Percentiles rank a stretch among this genome's conserved stretches.
Conservation (phyloP, 331 rosid genomes). For the Pyrus hybrid region DNA sequence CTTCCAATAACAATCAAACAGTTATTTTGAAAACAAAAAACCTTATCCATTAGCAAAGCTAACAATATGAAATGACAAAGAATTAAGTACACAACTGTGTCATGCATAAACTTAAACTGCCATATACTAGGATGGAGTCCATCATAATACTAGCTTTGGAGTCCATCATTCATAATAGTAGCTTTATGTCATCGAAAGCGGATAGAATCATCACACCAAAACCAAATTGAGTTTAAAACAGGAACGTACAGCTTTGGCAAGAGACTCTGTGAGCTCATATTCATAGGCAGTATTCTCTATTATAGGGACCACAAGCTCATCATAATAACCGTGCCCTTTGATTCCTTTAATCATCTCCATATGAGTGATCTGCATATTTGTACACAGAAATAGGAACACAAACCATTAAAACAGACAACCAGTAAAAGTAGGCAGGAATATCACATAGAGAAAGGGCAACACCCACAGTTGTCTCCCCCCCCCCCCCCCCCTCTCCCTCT, state of each 20-base stretch:
- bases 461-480: neutral
- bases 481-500: neutral
- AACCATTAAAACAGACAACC: slow-evolving; percentile 1
- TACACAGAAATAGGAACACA: slow-evolving; percentile 6
- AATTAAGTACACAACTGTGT: neutral
- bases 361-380: slow-evolving; percentile 78
- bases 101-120: neutral
- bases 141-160: neutral
- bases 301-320: slow-evolving; percentile 93
- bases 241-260: slow-evolving; percentile 87
- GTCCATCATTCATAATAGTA: too few species aligned
- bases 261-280: slow-evolving; percentile 80
- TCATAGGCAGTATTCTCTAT: slow-evolving; percentile 89
- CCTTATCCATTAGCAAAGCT: neutral
- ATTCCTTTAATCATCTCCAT: slow-evolving; percentile 99
- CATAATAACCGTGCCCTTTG: slow-evolving; percentile 95
- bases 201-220: neutral
- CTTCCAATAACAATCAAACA: neutral
- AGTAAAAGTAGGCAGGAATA: slow-evolving; percentile 9
- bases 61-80: neutral
- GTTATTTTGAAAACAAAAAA: neutral
- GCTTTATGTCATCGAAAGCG: neutral
- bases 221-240: neutral
- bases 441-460: neutral
- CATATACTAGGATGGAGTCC: neutral